phyloP scores from a whole-genome alignment of 2,329 filamentous ascomycete species.

The Thelonectria olida region DNA sequence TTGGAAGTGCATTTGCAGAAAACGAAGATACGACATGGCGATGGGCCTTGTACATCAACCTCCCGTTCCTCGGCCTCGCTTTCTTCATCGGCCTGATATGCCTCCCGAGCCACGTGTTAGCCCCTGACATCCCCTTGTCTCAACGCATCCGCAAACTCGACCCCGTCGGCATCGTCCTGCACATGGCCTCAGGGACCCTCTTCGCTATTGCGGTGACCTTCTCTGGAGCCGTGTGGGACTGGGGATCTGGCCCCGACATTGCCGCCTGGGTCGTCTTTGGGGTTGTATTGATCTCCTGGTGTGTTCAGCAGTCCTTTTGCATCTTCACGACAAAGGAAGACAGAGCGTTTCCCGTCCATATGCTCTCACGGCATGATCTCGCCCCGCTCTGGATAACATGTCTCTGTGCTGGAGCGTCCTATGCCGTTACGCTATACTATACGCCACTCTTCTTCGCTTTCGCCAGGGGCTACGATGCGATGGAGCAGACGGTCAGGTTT shows the following conservation, averaged over 20 bases:
- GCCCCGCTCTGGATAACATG: constrained; percentile 55
- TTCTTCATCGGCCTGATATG: constrained; percentile 55
- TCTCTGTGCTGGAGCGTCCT: constrained; percentile 45
- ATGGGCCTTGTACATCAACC: constrained; percentile 63
- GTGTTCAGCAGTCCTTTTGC: constrained; percentile 55
- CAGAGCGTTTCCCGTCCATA: constrained; percentile 28
- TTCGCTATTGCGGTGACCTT: constrained; percentile 60
- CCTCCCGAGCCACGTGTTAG: constrained; percentile 47
- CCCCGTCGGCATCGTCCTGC: constrained; percentile 42
- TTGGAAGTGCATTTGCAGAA: constrained; percentile 45
- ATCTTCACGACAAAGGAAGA: constrained; percentile 54
- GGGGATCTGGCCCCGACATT: constrained; percentile 56
- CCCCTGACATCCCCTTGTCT: constrained; percentile 29
- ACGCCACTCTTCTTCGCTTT: constrained; percentile 66
- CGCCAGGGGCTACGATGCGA: constrained; percentile 50
- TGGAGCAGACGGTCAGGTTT: constrained; percentile 52
- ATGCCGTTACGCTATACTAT: constrained; percentile 59
- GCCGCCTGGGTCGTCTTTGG: constrained; percentile 57
- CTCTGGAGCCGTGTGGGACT: constrained; percentile 59
- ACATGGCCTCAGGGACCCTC: constrained; percentile 45
- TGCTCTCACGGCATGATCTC: constrained; percentile 44
- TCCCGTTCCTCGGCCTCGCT: constrained; percentile 51
- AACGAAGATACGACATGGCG: constrained; percentile 51
- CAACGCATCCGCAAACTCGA: constrained; percentile 40
- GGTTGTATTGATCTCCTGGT: constrained; percentile 54